Percentiles rank a stretch among this genome's conserved stretches.
Evolutionary conservation across 2,329 filamentous ascomycete species (phyloP).

Genomic region (Fusarium nelsonii): DNA sequence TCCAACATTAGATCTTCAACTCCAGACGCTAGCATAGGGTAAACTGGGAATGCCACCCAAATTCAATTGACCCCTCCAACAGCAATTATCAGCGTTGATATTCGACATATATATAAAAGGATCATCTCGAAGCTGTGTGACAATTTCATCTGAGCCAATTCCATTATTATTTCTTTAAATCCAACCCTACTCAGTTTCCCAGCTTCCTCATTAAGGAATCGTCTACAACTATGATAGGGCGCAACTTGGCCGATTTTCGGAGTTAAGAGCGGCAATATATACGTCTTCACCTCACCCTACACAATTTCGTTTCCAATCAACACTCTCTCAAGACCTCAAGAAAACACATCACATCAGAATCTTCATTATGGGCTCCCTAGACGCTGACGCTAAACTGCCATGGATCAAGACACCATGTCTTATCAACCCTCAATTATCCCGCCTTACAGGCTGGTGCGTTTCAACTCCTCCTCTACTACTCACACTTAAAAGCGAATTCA

Average conservation of each 20-base stretch:
- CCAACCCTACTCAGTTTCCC: neutral
- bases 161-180: neutral
- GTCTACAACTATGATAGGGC: neutral
- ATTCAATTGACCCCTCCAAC: neutral
- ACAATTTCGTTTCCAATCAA: neutral
- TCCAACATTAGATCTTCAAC: neutral
- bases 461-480: slow-evolving; percentile 8
- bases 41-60: neutral
- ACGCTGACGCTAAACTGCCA: slow-evolving; percentile 60
- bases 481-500: slow-evolving; percentile 8
- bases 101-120: neutral
- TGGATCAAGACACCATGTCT: slow-evolving; percentile 81
- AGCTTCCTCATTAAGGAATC: neutral
- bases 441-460: slow-evolving; percentile 76
- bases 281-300: neutral
- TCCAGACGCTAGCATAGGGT: slow-evolving; percentile 4
- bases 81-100: neutral
- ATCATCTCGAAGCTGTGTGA: neutral
- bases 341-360: neutral
- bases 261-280: slow-evolving; percentile 10
- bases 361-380: slow-evolving; percentile 57
- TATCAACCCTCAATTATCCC: slow-evolving; percentile 74
- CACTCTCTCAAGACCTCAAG: neutral
- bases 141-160: neutral
- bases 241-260: neutral